Conservation (phyloP, 257 asterid genomes). For the Cordia subcordata region DNA sequence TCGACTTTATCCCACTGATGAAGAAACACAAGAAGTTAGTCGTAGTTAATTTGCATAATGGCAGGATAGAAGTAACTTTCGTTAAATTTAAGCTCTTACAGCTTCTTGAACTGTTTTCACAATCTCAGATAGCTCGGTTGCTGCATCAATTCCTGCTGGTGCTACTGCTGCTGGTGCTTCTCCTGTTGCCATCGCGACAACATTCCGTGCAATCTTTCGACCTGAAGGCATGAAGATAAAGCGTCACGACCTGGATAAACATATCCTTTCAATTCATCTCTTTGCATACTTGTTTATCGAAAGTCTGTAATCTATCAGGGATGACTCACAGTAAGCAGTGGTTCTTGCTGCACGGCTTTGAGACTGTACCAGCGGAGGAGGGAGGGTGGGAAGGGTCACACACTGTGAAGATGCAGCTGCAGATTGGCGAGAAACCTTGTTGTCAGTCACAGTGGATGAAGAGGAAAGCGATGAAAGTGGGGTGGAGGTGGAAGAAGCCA, state of each 20-base stretch:
- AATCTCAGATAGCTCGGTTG: slow-evolving; percentile 58
- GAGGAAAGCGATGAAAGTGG: slow-evolving; percentile 47
- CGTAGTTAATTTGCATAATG: neutral
- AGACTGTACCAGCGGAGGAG: slow-evolving; percentile 28
- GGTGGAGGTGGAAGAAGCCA: slow-evolving; percentile 56
- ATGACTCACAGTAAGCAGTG: slow-evolving; percentile 43
- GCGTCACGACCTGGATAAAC: neutral
- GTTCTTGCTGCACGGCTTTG: slow-evolving; percentile 36
- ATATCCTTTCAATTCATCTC: neutral
- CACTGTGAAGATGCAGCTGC: slow-evolving; percentile 35
- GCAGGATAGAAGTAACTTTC: neutral
- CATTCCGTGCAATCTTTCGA: slow-evolving; percentile 54
- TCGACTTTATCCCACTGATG: slow-evolving; percentile 84
- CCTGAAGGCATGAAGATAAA: slow-evolving; percentile 26
- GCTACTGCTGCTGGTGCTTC: slow-evolving; percentile 63
- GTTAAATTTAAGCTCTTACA: slow-evolving; percentile 29
- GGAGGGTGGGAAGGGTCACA: slow-evolving; percentile 30
- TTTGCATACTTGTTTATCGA: too few species aligned
- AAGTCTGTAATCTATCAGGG: too few species aligned
- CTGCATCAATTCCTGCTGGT: slow-evolving; percentile 29
- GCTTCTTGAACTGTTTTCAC: slow-evolving; percentile 52
- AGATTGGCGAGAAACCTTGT: slow-evolving; percentile 37
- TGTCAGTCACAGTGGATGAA: slow-evolving; percentile 37
- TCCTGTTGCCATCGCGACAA: slow-evolving; percentile 69
- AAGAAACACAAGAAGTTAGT: neutral